Conservation (phyloP, 2,329 filamentous ascomycete species). For the Fusarium pininemorale region DNA sequence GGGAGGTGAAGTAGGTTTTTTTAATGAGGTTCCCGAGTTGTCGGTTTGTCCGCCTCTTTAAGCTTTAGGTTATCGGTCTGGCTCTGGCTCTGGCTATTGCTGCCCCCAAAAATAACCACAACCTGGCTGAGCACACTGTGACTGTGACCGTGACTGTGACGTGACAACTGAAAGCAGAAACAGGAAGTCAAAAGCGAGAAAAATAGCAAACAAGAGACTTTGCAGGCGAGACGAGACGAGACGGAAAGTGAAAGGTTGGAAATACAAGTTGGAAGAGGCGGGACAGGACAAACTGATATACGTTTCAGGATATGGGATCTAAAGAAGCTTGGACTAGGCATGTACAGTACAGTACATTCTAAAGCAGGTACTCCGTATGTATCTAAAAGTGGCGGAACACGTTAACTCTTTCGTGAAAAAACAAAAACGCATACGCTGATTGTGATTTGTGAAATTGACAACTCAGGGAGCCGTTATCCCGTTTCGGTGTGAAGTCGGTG, state of each 20-base stretch:
- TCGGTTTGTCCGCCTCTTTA: conserved; percentile 15
- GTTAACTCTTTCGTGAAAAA: conserved; percentile 6
- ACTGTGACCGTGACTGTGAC: neutral
- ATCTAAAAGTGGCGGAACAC: conserved; percentile 28
- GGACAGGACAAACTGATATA: conserved; percentile 15
- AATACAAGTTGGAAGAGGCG: conserved; percentile 1
- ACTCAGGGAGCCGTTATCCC: conserved; percentile 27
- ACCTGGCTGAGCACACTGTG: neutral
- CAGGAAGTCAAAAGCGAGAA: conserved; percentile 10
- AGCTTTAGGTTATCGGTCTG: conserved; percentile 15
- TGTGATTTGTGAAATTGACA: conserved; percentile 34
- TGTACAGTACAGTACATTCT: conserved; percentile 3
- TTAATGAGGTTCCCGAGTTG: neutral
- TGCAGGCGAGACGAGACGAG: neutral
- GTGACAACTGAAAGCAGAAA: conserved; percentile 15
- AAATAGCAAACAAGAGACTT: neutral
- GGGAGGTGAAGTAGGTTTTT: conserved; percentile 16
- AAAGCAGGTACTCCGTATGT: neutral
- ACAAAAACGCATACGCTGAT: conserved; percentile 4
- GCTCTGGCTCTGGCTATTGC: neutral
- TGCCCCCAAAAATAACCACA: conserved; percentile 11
- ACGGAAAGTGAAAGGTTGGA: neutral
- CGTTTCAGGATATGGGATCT: conserved; percentile 22
- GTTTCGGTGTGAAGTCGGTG: conserved; percentile 49
- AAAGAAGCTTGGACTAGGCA: conserved; percentile 5